Evolutionary conservation across 2,329 filamentous ascomycete genomes (phyloP).

Genomic region (Pleoardoris graminearum): DNA sequence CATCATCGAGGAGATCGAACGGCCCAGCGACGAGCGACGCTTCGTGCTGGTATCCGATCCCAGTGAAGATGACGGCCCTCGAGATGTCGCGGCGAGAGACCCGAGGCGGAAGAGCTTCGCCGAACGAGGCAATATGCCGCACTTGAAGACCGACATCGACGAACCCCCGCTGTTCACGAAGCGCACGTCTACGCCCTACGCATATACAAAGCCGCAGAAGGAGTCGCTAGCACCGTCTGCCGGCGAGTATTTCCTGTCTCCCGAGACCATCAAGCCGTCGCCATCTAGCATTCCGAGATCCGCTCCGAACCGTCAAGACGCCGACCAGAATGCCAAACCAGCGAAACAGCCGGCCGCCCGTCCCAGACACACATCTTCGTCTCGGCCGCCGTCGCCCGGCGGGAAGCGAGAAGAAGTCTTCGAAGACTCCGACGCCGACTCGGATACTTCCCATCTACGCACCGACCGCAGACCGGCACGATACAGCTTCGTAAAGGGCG

Average conservation of each 20-base stretch:
- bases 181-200: conserved; percentile 52
- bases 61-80: conserved; percentile 19
- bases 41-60: conserved; percentile 61
- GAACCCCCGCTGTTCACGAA: conserved; percentile 47
- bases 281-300: conserved; percentile 33
- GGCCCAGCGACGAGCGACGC: conserved; percentile 63
- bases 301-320: conserved; percentile 19
- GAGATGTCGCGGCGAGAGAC: conserved; percentile 13
- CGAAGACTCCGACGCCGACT: conserved; percentile 38
- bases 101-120: conserved; percentile 38
- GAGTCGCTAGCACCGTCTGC: conserved; percentile 39
- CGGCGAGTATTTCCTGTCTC: conserved; percentile 52
- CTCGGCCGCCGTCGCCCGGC: conserved; percentile 20
- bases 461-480: conserved; percentile 39
- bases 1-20: conserved; percentile 64
- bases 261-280: conserved; percentile 52
- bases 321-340: conserved; percentile 31
- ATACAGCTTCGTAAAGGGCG: conserved; percentile 47
- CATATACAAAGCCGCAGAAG: conserved; percentile 46
- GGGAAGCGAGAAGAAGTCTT: conserved; percentile 29
- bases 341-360: conserved; percentile 32
- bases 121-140: conserved; percentile 39
- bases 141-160: conserved; percentile 41
- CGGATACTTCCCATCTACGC: conserved; percentile 23
- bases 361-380: conserved; percentile 26